phyloP scores from a whole-genome alignment of 2,329 filamentous ascomycete species.

The Nothophaeocryptopus gaeumannii region DNA sequence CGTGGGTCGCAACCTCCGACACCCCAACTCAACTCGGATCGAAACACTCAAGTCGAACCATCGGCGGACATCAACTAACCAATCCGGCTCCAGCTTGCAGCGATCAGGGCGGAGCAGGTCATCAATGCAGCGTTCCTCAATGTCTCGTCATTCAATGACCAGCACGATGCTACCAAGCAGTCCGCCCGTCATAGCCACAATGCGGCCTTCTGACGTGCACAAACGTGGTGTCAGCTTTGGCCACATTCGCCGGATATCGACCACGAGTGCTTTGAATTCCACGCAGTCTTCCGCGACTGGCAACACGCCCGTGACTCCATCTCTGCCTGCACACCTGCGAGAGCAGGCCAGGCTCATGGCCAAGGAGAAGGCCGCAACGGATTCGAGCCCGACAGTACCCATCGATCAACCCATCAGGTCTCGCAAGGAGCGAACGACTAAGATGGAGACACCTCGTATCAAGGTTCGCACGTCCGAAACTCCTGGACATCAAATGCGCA shows the following conservation, averaged over 20 bases:
- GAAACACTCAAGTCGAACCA: slow-evolving; percentile 35
- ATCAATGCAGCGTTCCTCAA: slow-evolving; percentile 36
- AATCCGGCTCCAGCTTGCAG: slow-evolving; percentile 36
- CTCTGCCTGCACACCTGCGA: slow-evolving; percentile 25
- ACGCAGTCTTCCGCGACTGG: slow-evolving; percentile 28
- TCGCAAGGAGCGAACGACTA: slow-evolving; percentile 34
- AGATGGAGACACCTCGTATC: slow-evolving; percentile 31
- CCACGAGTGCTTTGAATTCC: slow-evolving; percentile 39
- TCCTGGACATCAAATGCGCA: slow-evolving; percentile 59
- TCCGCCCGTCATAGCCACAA: slow-evolving; percentile 44
- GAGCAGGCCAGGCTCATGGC: slow-evolving; percentile 24
- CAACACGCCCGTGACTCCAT: slow-evolving; percentile 27
- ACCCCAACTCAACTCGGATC: slow-evolving; percentile 43
- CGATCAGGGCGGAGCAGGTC: slow-evolving; percentile 32
- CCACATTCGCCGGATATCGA: slow-evolving; percentile 51
- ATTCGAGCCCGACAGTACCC: slow-evolving; percentile 33
- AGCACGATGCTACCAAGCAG: slow-evolving; percentile 49
- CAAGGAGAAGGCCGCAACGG: slow-evolving; percentile 20
- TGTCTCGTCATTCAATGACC: slow-evolving; percentile 42
- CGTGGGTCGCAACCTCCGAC: slow-evolving; percentile 39
- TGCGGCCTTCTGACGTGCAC: slow-evolving; percentile 52
- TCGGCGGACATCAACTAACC: slow-evolving; percentile 24
- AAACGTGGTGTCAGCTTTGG: slow-evolving; percentile 64
- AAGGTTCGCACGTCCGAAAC: slow-evolving; percentile 41
- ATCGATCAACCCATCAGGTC: slow-evolving; percentile 33